Evolutionary conservation across 306 rosid species (phyloP).

Genomic region (Medicago arabica): DNA sequence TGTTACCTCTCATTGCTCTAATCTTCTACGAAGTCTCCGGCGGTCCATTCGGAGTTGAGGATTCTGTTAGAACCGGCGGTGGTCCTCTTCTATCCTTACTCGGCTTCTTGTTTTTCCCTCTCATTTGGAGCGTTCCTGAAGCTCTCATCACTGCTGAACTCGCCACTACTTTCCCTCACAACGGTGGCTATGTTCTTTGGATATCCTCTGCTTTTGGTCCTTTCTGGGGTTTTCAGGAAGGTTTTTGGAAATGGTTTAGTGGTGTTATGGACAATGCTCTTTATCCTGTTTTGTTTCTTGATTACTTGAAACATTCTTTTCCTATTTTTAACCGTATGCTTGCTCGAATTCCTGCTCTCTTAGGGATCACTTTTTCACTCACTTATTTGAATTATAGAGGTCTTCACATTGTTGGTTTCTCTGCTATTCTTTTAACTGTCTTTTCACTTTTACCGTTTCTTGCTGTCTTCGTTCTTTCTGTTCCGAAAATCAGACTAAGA

Average conservation of each 20-base stretch:
- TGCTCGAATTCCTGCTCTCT: slow-evolving; percentile 76
- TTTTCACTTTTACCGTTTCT: slow-evolving; percentile 82
- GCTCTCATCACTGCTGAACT: slow-evolving; percentile 92
- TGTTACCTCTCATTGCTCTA: slow-evolving; percentile 82
- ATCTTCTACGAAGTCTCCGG: slow-evolving; percentile 96
- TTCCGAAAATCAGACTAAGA: slow-evolving; percentile 62
- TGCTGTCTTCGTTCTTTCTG: slow-evolving; percentile 66
- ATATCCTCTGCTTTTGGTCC: slow-evolving; percentile 83
- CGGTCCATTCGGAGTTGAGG: slow-evolving; percentile 91
- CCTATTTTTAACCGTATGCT: slow-evolving; percentile 57
- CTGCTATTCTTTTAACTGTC: slow-evolving; percentile 75
- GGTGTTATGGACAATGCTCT: slow-evolving; percentile 96
- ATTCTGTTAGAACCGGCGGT: slow-evolving; percentile 77
- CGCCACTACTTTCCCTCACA: slow-evolving; percentile 80
- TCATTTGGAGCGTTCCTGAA: slow-evolving; percentile 90
- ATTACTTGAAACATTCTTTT: slow-evolving; percentile 78
- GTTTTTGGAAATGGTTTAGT: slow-evolving; percentile 94
- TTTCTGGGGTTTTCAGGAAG: slow-evolving; percentile 94
- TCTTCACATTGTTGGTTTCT: slow-evolving; percentile 80
- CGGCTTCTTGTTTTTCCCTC: slow-evolving; percentile 78
- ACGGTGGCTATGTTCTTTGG: slow-evolving; percentile 91
- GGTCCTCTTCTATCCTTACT: slow-evolving; percentile 82
- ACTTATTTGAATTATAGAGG: slow-evolving; percentile 87
- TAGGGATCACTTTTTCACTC: slow-evolving; percentile 66
- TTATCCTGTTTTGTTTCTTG: slow-evolving; percentile 87